These are phyloP conservation scores for Carex scoparia DNA, from an alignment of 176 grass and related monocot species.

Conservation along the genomic window DNA sequence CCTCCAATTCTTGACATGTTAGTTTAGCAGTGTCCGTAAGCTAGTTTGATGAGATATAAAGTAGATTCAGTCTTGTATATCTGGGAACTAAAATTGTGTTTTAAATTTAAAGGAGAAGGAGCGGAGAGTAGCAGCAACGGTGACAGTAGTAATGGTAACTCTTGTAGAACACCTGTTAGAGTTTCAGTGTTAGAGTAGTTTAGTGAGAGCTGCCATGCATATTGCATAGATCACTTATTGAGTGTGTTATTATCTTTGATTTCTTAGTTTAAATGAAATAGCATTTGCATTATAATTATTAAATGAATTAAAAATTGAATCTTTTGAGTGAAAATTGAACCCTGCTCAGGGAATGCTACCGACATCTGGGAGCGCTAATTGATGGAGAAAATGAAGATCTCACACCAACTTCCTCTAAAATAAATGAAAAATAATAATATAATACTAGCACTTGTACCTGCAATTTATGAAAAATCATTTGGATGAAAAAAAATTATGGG, in stretches of 20 bases:
- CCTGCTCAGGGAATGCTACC: conserved; percentile 11
- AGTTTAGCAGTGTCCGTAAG: no score
- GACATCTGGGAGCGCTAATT: conserved; percentile 28
- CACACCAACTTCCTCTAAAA: conserved; percentile 46
- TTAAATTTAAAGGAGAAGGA: no score
- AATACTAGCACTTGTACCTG: not conserved
- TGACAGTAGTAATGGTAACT: no score
- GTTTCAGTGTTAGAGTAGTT: no score
- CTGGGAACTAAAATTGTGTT: no score
- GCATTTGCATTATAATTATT: not conserved
- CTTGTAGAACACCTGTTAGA: no score
- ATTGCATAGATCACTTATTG: conserved; percentile 34
- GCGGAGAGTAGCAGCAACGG: no score
- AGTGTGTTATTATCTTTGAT: conserved; percentile 10
- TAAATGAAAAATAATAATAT: not conserved
- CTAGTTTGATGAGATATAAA: no score
- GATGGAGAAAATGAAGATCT: conserved; percentile 25
- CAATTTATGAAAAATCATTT: not conserved
- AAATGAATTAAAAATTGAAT: not conserved
- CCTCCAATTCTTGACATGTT: no score
- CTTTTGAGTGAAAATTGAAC: conserved; percentile 18
- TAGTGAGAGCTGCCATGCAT: no score
- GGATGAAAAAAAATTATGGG: not conserved
- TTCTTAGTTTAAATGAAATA: not conserved
- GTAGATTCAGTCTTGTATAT: no score